phyloP scores from a whole-genome alignment of 2,329 filamentous ascomycete species.

The Scytalidium lignicola region DNA sequence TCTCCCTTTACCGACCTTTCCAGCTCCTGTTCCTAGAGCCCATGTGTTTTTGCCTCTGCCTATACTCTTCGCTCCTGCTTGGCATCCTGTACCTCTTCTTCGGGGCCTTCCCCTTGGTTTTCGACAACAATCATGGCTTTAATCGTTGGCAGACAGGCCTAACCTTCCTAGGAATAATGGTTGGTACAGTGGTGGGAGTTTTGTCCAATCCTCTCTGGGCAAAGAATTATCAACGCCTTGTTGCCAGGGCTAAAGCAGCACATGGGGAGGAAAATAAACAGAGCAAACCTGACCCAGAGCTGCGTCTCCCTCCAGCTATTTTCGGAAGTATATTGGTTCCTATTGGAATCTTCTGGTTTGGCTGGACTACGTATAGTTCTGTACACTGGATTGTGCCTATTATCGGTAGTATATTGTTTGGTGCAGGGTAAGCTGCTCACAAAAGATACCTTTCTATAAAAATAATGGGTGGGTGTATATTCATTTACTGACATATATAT shows the following conservation, averaged over 20 bases:
- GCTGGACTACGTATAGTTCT: constrained; percentile 68
- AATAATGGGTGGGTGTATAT: constrained; percentile 2
- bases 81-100: constrained; percentile 87
- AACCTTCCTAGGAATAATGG: constrained; percentile 65
- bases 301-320: constrained; percentile 69
- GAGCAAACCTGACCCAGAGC: constrained; percentile 72
- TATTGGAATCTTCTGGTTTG: constrained; percentile 79
- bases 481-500: constrained; percentile 10
- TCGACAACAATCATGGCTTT: constrained; percentile 66
- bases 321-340: constrained; percentile 71
- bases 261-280: constrained; percentile 35
- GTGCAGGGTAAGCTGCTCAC: constrained; percentile 50
- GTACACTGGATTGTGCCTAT: constrained; percentile 74
- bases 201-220: constrained; percentile 61
- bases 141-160: constrained; percentile 73
- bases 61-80: constrained; percentile 74
- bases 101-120: constrained; percentile 77
- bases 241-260: constrained; percentile 44
- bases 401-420: constrained; percentile 66
- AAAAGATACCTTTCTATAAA: not conserved
- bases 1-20: constrained; percentile 60
- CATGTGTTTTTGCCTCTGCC: constrained; percentile 76
- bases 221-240: constrained; percentile 50
- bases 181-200: constrained; percentile 58
- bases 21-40: constrained; percentile 73